Evolutionary conservation across 768 basidiomycete genomes (phyloP).

Genomic region (Pulveroboletus sp.): DNA sequence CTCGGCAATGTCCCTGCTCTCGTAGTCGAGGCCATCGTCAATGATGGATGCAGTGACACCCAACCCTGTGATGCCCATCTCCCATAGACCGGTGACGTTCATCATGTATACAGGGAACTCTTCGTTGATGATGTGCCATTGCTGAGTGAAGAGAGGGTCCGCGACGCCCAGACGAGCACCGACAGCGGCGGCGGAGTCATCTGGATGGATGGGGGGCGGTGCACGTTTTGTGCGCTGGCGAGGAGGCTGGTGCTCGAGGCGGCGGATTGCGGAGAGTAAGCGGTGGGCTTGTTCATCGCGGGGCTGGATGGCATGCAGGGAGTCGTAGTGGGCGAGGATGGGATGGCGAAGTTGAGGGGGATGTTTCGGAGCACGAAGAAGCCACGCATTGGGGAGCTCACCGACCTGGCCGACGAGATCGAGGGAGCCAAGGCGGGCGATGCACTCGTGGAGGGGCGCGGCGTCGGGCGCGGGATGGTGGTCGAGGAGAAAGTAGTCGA

Average conservation of each 20-base stretch:
- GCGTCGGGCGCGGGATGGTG: conserved; percentile 50
- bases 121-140: conserved; percentile 96
- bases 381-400: conserved; percentile 78
- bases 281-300: conserved; percentile 40
- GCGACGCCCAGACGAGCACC: conserved; percentile 62
- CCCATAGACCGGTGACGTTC: conserved; percentile 94
- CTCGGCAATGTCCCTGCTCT: conserved; percentile 77
- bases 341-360: conserved; percentile 11
- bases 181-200: conserved; percentile 41
- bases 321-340: conserved; percentile 49
- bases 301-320: conserved; percentile 39
- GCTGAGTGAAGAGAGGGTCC: conserved; percentile 80
- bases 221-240: conserved; percentile 73
- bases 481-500: conserved; percentile 83
- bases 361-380: conserved; percentile 60
- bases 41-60: conserved; percentile 87
- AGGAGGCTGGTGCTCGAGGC: conserved; percentile 61
- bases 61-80: conserved; percentile 82
- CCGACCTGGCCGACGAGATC: conserved; percentile 89
- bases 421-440: conserved; percentile 64
- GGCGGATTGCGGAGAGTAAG: conserved; percentile 55
- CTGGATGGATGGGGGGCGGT: conserved; percentile 52
- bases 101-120: conserved; percentile 78
- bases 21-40: conserved; percentile 94
- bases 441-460: conserved; percentile 61